Evolutionary conservation across 768 basidiomycete genomes (phyloP).

Genomic region (Xanthoconium stramineum): DNA sequence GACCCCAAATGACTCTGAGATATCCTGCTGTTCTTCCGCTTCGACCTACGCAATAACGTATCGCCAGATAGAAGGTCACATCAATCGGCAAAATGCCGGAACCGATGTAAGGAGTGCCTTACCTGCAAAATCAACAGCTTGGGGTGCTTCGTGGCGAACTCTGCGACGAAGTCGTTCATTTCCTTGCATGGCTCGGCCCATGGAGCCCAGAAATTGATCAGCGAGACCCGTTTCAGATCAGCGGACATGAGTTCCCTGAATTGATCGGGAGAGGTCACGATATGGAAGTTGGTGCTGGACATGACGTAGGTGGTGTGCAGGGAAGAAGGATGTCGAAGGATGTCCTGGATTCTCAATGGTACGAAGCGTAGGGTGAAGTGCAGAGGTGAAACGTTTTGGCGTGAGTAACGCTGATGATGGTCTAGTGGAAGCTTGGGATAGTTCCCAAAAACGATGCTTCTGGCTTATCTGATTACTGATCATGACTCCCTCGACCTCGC

Average conservation of each 20-base stretch:
- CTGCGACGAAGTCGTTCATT: constrained; percentile 78
- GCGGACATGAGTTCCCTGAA: constrained; percentile 71
- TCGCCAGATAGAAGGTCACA: neutral
- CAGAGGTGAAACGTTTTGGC: neutral
- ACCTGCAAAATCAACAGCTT: constrained; percentile 73
- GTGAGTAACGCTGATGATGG: neutral
- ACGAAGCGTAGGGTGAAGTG: neutral
- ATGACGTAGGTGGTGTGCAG: constrained; percentile 11
- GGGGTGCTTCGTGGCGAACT: constrained; percentile 71
- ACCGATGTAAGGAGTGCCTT: constrained; percentile 16
- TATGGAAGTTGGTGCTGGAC: constrained; percentile 38
- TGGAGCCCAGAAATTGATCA: constrained; percentile 92
- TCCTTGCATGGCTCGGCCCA: constrained; percentile 90
- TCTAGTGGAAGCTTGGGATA: neutral
- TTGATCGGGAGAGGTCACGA: constrained; percentile 59
- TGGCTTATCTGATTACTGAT: neutral
- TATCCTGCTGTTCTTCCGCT: constrained; percentile 76
- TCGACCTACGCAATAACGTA: constrained; percentile 55
- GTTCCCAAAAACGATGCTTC: neutral
- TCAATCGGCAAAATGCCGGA: neutral
- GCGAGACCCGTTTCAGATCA: constrained; percentile 78
- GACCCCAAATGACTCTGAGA: constrained; percentile 90
- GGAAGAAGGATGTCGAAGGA: neutral
- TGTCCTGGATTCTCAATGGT: neutral
- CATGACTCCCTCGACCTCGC: too few relatives aligned